Evolutionary conservation across 345 rosid species (phyloP), one percentile per base, ranked within the genome.

Genomic region (Salix exigua): DNA sequence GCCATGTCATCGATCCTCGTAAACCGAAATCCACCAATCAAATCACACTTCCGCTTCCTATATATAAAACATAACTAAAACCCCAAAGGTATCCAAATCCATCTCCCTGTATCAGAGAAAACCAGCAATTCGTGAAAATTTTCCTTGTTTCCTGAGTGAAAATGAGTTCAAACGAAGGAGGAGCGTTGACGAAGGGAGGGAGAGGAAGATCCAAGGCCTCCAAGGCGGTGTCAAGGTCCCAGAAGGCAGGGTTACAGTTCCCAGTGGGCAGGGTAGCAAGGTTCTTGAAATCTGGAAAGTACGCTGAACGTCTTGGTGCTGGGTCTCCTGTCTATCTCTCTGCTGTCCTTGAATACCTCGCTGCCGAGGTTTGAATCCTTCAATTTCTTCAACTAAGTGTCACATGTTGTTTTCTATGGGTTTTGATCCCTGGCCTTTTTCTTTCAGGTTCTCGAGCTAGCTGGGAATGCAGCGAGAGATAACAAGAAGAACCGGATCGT

Each of bases 341-440:
- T 11, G 96, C 96, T 6, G 96, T 89, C 33, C 96, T 91, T 1
- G 93, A 91, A 58, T 89, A 91, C 42, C 93, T 91, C 13, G 93
- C 96, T 14, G 96, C 96, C 11, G 96, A 91, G 96, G 96, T 89
- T 18, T 0, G 13, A 5, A 13, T 2, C 1, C 12, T 19, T 4
- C 18, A 10, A 10, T 23, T 58, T 23, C 13, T 58, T 11, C 9
- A 58, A 55, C 1, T 1, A 1, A 0, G 6, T 3, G 14, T 55
- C 62, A 7, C 1, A 55, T 21, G 1, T 23, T 58, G 25, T 58
- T n/a, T 0, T n/a, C 23, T 4, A 4, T 23, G 14, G 62, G 6
- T 64, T 30, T 6, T 70, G 26, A 50, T 66, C 26, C 2, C 1
- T 23, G 28, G 4, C 25, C 26, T 10, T 12, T 4, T 25, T 2